phyloP scores from a whole-genome alignment of 352 stramenopile genomes.

The Pythium brachiatum region DNA sequence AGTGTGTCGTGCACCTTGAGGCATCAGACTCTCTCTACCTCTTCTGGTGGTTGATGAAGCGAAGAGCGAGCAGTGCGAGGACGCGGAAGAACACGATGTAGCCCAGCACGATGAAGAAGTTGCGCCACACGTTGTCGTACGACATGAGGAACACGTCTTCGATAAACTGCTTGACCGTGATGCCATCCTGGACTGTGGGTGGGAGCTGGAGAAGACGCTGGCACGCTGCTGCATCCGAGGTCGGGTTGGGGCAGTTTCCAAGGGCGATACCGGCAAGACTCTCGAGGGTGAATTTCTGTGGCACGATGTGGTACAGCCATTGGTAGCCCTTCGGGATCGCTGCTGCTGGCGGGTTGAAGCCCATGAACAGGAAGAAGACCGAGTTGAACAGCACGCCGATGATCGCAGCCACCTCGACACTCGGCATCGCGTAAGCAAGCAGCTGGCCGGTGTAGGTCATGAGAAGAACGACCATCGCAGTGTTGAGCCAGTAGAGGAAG shows the following conservation, averaged over 20 bases:
- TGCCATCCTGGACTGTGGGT: conserved; percentile 24
- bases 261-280: conserved; percentile 36
- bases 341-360: conserved; percentile 35
- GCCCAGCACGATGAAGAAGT: conserved; percentile 40
- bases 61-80: conserved; percentile 42
- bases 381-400: conserved; percentile 38
- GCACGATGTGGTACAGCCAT: conserved; percentile 43
- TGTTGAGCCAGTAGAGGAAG: conserved; percentile 63
- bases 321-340: conserved; percentile 29
- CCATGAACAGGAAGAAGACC: conserved; percentile 55
- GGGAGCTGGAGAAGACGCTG: too few species aligned
- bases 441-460: conserved; percentile 76
- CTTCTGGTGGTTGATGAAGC: conserved; percentile 55
- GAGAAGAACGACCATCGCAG: conserved; percentile 53
- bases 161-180: conserved; percentile 53
- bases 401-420: conserved; percentile 37
- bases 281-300: conserved; percentile 36
- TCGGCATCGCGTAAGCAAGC: conserved; percentile 51
- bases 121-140: conserved; percentile 47
- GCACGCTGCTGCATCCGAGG: too few species aligned
- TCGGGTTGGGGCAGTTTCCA: conserved; percentile 31
- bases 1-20: too few species aligned
- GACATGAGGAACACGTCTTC: conserved; percentile 49
- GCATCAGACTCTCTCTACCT: too few species aligned
- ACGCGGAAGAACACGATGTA: conserved; percentile 51